A percentile compares a stretch with the other conserved stretches of the same genome.
phyloP scores from a whole-genome alignment of 2,329 filamentous ascomycete species.

The Penicillium crustosum region DNA sequence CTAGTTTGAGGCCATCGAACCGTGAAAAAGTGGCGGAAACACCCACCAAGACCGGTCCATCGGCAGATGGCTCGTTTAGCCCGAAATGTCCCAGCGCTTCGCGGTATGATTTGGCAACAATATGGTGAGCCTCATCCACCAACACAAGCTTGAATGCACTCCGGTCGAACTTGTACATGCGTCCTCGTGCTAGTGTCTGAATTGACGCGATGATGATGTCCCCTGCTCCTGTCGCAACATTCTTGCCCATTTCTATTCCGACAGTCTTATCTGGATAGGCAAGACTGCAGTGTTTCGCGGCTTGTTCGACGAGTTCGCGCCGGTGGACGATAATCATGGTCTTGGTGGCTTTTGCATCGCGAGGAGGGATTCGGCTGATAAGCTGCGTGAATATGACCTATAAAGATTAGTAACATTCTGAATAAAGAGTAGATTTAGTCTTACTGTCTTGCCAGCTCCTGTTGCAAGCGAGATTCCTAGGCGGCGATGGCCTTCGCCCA shows the following conservation, averaged over 20 bases:
- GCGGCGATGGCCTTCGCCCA: conserved; percentile 71
- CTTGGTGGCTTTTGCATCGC: conserved; percentile 61
- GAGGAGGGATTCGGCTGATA: conserved; percentile 70
- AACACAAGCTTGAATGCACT: conserved; percentile 80
- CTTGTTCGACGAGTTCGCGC: conserved; percentile 91
- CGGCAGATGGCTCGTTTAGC: conserved; percentile 53
- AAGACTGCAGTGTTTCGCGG: conserved; percentile 75
- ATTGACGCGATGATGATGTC: conserved; percentile 95
- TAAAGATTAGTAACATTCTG: conserved; percentile 6
- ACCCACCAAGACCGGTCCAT: conserved; percentile 71
- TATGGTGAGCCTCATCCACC: conserved; percentile 96
- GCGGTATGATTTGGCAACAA: conserved; percentile 80
- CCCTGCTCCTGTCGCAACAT: conserved; percentile 72
- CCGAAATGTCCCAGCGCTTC: conserved; percentile 75
- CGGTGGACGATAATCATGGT: conserved; percentile 91
- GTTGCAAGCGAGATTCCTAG: conserved; percentile 84
- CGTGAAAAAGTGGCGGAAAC: conserved; percentile 82
- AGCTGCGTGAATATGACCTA: conserved; percentile 95
- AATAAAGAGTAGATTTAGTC: conserved; percentile 20
- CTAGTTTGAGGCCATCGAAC: conserved; percentile 79
- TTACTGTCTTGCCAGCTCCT: conserved; percentile 82
- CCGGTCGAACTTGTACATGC: conserved; percentile 81
- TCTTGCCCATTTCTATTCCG: conserved; percentile 87
- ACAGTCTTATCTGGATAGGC: conserved; percentile 79
- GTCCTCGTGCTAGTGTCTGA: conserved; percentile 74